A percentile compares a stretch with the other conserved stretches of the same genome.
Conservation (phyloP, 495 filamentous ascomycete species). For the Delitschia confertaspora region DNA sequence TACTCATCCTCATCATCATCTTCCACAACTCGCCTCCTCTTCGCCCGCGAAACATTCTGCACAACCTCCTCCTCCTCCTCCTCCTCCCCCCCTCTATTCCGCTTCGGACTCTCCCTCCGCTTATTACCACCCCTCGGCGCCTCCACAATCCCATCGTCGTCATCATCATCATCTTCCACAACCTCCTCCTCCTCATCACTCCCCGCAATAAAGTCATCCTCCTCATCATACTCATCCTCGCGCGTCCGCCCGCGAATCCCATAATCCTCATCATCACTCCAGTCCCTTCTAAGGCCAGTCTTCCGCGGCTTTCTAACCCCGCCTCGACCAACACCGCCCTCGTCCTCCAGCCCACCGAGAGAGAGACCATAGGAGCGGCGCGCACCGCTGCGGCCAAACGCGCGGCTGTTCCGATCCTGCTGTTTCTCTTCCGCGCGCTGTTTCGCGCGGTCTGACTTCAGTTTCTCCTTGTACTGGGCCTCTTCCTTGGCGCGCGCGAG, state of each 20-base stretch:
- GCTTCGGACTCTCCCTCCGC: constrained; percentile 31
- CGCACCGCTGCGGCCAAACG: constrained; percentile 35
- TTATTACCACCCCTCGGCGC: constrained; percentile 22
- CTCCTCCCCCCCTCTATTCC: constrained; percentile 17
- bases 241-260: constrained; percentile 50
- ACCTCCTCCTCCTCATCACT: constrained; percentile 47
- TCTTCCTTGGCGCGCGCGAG: constrained; percentile 68
- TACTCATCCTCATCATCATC: constrained; percentile 36
- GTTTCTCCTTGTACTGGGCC: constrained; percentile 30
- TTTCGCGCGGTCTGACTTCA: constrained; percentile 14
- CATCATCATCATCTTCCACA: constrained; percentile 50
- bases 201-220: constrained; percentile 45
- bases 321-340: constrained; percentile 51
- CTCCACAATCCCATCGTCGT: constrained; percentile 34
- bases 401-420: constrained; percentile 48
- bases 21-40: constrained; percentile 32
- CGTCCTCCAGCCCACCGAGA: constrained; percentile 66
- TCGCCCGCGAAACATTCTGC: constrained; percentile 15
- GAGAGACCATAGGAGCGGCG: constrained; percentile 48
- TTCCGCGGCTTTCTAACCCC: constrained; percentile 24
- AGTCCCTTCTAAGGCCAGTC: constrained; percentile 30
- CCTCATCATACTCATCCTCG: constrained; percentile 66
- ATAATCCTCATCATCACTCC: constrained; percentile 45
- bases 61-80: constrained; percentile 28
- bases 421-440: constrained; percentile 47